Evolutionary conservation across 176 grass and related monocot genomes (phyloP), one percentile per base, ranked within the genome.

Genomic region (Oryza coarctata): DNA sequence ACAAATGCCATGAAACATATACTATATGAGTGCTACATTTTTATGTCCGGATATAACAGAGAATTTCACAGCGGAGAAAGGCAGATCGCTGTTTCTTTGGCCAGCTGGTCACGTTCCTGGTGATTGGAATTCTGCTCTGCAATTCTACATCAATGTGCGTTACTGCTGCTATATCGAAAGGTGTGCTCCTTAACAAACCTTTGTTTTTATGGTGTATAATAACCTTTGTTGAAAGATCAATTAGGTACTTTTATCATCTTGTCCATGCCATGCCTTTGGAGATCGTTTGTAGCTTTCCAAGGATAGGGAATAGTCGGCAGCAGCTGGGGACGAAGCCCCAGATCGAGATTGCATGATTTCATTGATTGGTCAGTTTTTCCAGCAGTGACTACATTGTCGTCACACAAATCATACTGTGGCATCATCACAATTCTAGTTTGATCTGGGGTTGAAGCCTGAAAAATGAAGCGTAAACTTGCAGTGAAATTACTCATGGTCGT

Each of bases 141-240:
- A 60, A n/a, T n/a, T n/a, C 4, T 60, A 73, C 78, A 35, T 20
- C 68, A 73, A 74, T 81, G 83, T 82, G 73, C 66, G 4, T 76
- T 60, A 62, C 20, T 60, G 74, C 22, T 67, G 20, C 69, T 50
- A 68, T 65, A 73, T 90, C 44, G 36, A 90, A 90, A 90, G 88
- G 73, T 78, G 79, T 26, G 79, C 61, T 78, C 78, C 58, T 78
- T 36, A 78, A 39, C 79, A 50, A 50, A 39, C 68, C 67, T 86
- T 89, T 89, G 78, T 86, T 77, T 89, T 86, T 78, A 61, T 73
- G 73, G 78, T 82, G 79, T n/a, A 55, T 80, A 81, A 50, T 79
- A 82, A 45, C 44, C 68, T 79, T 82, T 82, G 74, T 73, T 78
- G 60, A 83, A 90, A 86, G 83, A 85, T 79, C 74, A 86, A 61